Base-by-base conservation (phyloP, 2,329 filamentous ascomycete species). In the Aphanocladium album region DNA sequence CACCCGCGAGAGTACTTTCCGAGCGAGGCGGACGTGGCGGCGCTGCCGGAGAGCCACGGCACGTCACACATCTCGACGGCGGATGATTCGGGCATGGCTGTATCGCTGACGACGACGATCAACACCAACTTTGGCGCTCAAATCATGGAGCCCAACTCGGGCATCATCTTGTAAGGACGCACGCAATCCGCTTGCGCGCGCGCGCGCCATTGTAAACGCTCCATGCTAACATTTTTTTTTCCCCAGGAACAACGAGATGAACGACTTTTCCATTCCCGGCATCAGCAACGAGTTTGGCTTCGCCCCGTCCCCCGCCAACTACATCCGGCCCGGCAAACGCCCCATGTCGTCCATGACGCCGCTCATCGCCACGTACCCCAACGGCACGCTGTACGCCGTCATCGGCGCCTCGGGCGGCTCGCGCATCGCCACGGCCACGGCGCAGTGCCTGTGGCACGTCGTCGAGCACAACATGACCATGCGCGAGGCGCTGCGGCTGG, bases 241-340 rank as follows among this genome's bases (percentile, higher is more conserved):
- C 5, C 14, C 2, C 41, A 77, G 74, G 27, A 88, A 87, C 73
- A 80, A 86, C 72, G 82, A 88, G 73, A 85, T 85, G 80, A 83
- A 87, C 77, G 91, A 96, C 76, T 97, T 97, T 77, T 91, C 88
- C 53, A 92, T 96, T 67, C 93, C 93, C 0, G 85, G 85, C 57
- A 77, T 82, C 1, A 81, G 80, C 61, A 96, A 96, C 71, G 85
- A 87, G 27, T 98, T 97, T 71, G 92, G 91, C 57, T 96, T 91
- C 76, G 83, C 88, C 49, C 92, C 93, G 1, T 88, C 85, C 0
- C 84, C 86, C 4, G 83, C 87, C 49, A 97, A 98, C 79, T 97
- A 86, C 71, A 86, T 97, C 71, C 83, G 86, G 5, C 86, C 91
- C 0, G 82, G 85, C 52, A 97, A 97, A 74, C 85, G 93, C 0